Evolutionary conservation across 148 eudicot genomes (phyloP).

Genomic region (Pharnaceum exiguum): DNA sequence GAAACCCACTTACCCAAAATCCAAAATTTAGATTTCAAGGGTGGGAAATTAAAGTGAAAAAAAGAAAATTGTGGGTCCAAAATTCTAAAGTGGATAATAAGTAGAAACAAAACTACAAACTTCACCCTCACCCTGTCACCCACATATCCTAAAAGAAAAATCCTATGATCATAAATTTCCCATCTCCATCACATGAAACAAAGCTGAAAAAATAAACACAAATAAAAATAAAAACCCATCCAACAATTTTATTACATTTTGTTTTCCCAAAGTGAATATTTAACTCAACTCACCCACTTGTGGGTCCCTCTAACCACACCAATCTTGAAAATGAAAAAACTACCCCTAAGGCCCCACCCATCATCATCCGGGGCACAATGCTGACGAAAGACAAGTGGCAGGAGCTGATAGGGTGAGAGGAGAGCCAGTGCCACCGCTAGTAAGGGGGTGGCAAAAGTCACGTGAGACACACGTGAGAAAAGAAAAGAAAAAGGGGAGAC

Average conservation of each 20-base stretch:
- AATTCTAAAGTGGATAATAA: slow-evolving; percentile 1
- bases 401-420: background rate
- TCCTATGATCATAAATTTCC: background rate
- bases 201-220: background rate
- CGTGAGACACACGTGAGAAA: too few relatives aligned
- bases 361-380: too few relatives aligned
- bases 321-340: too few relatives aligned
- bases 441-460: background rate
- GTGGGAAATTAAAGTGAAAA: background rate
- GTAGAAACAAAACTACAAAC: slow-evolving; percentile 13
- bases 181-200: background rate
- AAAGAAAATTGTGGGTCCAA: slow-evolving; percentile 15
- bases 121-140: slow-evolving; percentile 16
- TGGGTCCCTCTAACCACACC: too few relatives aligned
- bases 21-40: background rate
- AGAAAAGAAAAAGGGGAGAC: too few relatives aligned
- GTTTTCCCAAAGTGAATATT: too few relatives aligned
- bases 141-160: slow-evolving; percentile 11
- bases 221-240: background rate
- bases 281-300: too few relatives aligned
- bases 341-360: too few relatives aligned
- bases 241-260: too few relatives aligned
- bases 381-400: slow-evolving; percentile 11
- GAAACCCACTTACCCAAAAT: slow-evolving; percentile 17
- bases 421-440: background rate